These are phyloP conservation scores for Malassezia dermatis DNA, from an alignment of 1,284 basidiomycete genomes.

Conservation along the genomic window DNA sequence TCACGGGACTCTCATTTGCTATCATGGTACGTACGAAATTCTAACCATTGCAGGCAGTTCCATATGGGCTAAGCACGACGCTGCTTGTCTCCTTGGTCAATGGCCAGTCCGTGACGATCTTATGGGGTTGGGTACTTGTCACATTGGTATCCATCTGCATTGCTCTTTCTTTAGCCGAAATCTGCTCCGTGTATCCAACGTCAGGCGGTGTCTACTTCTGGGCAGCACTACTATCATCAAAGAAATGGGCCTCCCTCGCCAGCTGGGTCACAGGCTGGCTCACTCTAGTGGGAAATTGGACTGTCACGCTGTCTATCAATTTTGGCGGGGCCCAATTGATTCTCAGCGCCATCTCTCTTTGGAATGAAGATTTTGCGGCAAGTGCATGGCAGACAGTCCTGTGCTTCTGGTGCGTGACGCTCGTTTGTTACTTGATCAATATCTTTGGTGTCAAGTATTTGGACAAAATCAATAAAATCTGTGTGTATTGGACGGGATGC, in stretches of 20 bases:
- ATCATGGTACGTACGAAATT: background rate
- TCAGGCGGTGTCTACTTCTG: conserved; percentile 52
- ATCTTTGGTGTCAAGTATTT: conserved; percentile 34
- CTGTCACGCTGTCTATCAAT: conserved; percentile 50
- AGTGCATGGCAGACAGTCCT: conserved; percentile 44
- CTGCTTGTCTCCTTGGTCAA: conserved; percentile 50
- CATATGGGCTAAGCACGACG: conserved; percentile 50
- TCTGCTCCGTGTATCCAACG: conserved; percentile 51
- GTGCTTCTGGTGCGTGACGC: conserved; percentile 50
- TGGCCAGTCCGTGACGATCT: conserved; percentile 49
- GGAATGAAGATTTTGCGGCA: conserved; percentile 32
- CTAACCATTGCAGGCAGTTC: conserved; percentile 34
- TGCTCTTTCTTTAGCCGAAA: conserved; percentile 50
- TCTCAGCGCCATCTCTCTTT: conserved; percentile 51
- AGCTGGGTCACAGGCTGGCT: conserved; percentile 52
- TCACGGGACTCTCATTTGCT: background rate
- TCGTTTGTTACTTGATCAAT: conserved; percentile 48
- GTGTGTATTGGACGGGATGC: conserved; percentile 50
- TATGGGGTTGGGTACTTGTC: conserved; percentile 51
- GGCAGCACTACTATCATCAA: conserved; percentile 50
- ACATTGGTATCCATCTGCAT: conserved; percentile 51
- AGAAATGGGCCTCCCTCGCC: conserved; percentile 49
- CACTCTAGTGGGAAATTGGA: conserved; percentile 52
- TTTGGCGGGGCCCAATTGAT: conserved; percentile 52
- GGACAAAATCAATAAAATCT: conserved; percentile 46